These are phyloP conservation scores for Pichia sp. DNA, from an alignment of 1,139 yeast species.

Conservation along the genomic window DNA sequence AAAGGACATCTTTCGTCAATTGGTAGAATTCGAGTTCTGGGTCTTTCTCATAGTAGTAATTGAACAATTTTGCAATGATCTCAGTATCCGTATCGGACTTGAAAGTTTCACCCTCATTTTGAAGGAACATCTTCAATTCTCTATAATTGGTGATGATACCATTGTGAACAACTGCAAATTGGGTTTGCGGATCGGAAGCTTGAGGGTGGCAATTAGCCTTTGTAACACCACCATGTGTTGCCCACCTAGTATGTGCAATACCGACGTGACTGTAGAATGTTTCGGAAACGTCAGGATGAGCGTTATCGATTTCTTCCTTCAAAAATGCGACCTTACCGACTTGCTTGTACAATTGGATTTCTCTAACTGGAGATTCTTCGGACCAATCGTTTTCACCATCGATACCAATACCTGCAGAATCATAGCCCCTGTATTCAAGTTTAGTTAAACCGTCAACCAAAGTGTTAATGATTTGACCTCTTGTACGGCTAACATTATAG, in stretches of 20 bases:
- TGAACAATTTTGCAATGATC: constrained; percentile 91
- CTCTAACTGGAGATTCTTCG: constrained; percentile 29
- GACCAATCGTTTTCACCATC: constrained; percentile 71
- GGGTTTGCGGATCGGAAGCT: constrained; percentile 73
- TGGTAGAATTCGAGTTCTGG: constrained; percentile 79
- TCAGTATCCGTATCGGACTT: constrained; percentile 97
- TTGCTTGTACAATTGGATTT: constrained; percentile 65
- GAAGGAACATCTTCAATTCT: constrained; percentile 76
- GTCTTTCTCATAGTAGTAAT: constrained; percentile 73
- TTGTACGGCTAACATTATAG: constrained; percentile 82
- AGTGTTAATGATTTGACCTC: constrained; percentile 89
- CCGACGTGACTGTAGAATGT: constrained; percentile 85
- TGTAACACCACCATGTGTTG: constrained; percentile 96
- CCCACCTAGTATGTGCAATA: constrained; percentile 99
- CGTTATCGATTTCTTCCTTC: constrained; percentile 56
- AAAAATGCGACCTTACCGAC: constrained; percentile 89
- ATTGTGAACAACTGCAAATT: constrained; percentile 91
- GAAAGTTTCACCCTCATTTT: constrained; percentile 72
- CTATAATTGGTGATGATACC: constrained; percentile 97
- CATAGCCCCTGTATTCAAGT: constrained; percentile 97
- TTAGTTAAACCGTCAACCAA: constrained; percentile 88
- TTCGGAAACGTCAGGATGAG: constrained; percentile 49
- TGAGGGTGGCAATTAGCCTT: constrained; percentile 93
- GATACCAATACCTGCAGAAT: constrained; percentile 92
- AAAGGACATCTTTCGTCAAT: constrained; percentile 84